Conservation (phyloP, 164 flowering plant genomes). For the Vitis cinerea region DNA sequence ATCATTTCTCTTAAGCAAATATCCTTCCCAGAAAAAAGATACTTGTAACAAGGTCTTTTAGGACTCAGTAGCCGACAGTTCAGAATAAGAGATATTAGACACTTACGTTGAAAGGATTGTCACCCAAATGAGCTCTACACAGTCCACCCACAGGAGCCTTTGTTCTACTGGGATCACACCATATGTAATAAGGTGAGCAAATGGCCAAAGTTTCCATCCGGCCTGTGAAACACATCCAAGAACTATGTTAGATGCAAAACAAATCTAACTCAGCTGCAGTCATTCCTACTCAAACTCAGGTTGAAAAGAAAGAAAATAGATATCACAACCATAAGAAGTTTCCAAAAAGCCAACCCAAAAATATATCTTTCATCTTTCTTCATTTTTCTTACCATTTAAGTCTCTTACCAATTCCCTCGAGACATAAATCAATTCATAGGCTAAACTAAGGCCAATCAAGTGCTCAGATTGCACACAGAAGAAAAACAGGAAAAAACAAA, state of each 20-base stretch:
- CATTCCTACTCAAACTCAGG: background rate
- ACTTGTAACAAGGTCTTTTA: background rate
- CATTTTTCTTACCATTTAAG: too few relatives aligned
- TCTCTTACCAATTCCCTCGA: too few relatives aligned
- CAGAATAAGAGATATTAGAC: slow-evolving; percentile 1
- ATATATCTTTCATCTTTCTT: too few relatives aligned
- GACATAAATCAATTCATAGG: too few relatives aligned
- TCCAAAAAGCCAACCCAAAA: too few relatives aligned
- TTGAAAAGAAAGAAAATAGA: background rate
- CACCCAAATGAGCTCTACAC: slow-evolving; percentile 95
- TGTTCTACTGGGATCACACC: slow-evolving; percentile 89
- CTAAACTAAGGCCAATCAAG: too few relatives aligned
- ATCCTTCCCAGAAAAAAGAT: too few relatives aligned
- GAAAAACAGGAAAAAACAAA: too few relatives aligned
- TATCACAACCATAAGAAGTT: too few relatives aligned
- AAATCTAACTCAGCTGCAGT: background rate
- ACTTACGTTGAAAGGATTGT: slow-evolving; percentile 94
- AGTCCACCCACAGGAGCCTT: slow-evolving; percentile 98
- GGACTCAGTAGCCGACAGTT: background rate
- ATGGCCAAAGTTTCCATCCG: slow-evolving; percentile 99
- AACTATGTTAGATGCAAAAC: background rate
- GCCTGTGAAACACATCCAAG: slow-evolving; percentile 55
- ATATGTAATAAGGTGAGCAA: slow-evolving; percentile 92
- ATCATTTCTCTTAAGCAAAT: too few relatives aligned
- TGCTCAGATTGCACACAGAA: too few relatives aligned